phyloP scores from a whole-genome alignment of 2,329 filamentous ascomycete species.

The Exserohilum rostratum region DNA sequence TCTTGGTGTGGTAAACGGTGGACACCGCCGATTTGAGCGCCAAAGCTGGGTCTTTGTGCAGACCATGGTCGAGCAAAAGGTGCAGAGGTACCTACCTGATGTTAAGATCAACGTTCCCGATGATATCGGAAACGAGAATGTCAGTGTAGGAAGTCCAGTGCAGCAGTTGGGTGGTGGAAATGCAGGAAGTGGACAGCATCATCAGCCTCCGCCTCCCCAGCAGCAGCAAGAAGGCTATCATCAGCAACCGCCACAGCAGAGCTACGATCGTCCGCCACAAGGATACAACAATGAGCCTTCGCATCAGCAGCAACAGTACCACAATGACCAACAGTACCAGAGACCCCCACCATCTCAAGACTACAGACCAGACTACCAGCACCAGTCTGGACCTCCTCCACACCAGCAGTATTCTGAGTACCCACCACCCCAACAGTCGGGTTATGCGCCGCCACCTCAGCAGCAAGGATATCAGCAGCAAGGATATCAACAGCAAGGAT shows the following conservation, averaged over 20 bases:
- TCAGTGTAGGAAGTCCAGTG: constrained; percentile 34
- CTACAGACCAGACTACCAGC: neutral
- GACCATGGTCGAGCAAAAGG: constrained; percentile 38
- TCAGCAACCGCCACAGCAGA: constrained; percentile 6
- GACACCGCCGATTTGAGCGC: constrained; percentile 38
- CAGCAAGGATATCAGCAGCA: neutral
- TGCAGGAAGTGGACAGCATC: constrained; percentile 8
- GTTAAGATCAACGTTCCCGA: constrained; percentile 39
- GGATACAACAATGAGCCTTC: constrained; percentile 10
- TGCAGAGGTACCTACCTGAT: constrained; percentile 37
- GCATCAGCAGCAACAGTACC: constrained; percentile 3
- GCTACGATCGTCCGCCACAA: constrained; percentile 5
- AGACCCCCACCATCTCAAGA: constrained; percentile 1
- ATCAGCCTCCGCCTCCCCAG: constrained; percentile 10
- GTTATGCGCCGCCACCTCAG: constrained; percentile 5
- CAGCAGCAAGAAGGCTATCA: constrained; percentile 12
- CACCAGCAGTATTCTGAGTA: constrained; percentile 1
- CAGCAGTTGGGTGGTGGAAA: constrained; percentile 20
- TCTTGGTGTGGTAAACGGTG: constrained; percentile 38
- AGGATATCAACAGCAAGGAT: constrained; percentile 1
- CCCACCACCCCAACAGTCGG: constrained; percentile 4
- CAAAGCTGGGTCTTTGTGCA: constrained; percentile 42
- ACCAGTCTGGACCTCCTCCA: too few relatives aligned
- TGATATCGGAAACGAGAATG: constrained; percentile 40
- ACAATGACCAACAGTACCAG: constrained; percentile 14